Evolutionary conservation across 2,329 filamentous ascomycete genomes (phyloP).

Genomic region (Ophiosphaerella herpotricha): DNA sequence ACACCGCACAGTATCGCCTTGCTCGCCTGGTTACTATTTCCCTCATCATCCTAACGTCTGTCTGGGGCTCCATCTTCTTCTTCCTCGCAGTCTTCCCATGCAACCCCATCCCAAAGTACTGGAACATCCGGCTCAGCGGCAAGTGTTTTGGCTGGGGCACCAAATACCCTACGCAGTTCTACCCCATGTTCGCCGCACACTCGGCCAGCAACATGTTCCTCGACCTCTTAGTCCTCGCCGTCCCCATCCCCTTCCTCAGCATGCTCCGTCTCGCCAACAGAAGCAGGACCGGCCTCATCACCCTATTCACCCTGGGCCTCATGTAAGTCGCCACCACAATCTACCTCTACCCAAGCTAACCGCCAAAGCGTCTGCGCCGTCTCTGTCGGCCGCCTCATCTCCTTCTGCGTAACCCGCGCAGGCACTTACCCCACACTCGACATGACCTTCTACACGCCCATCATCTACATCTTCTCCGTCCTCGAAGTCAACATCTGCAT

Average conservation of each 20-base stretch:
- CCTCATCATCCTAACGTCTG: slow-evolving; percentile 25
- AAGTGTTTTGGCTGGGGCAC: slow-evolving; percentile 44
- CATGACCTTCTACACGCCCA: slow-evolving; percentile 35
- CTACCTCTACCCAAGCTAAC: too few relatives aligned
- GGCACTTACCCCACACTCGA: slow-evolving; percentile 40
- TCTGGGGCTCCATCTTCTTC: slow-evolving; percentile 41
- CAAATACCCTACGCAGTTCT: slow-evolving; percentile 34
- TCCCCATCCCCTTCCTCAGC: slow-evolving; percentile 41
- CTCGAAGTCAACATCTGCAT: slow-evolving; percentile 47
- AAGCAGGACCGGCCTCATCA: slow-evolving; percentile 33
- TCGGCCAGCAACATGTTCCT: slow-evolving; percentile 38
- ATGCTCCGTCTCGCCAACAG: slow-evolving; percentile 36
- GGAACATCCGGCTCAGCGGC: slow-evolving; percentile 25
- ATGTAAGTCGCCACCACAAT: slow-evolving; percentile 32
- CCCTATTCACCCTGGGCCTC: slow-evolving; percentile 38
- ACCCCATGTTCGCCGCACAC: slow-evolving; percentile 35
- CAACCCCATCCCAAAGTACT: slow-evolving; percentile 36
- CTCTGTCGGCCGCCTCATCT: slow-evolving; percentile 35
- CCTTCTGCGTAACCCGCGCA: slow-evolving; percentile 32
- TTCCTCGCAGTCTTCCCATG: slow-evolving; percentile 39
- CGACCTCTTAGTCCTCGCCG: slow-evolving; percentile 35
- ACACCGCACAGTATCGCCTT: slow-evolving; percentile 10
- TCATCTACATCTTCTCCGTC: slow-evolving; percentile 40
- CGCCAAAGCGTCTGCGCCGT: slow-evolving; percentile 34
- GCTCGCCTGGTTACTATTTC: slow-evolving; percentile 23